A percentile compares a stretch with the other conserved stretches of the same genome.
phyloP scores from a whole-genome alignment of 306 rosid genomes.

The Cyclanthera cordifolia region DNA sequence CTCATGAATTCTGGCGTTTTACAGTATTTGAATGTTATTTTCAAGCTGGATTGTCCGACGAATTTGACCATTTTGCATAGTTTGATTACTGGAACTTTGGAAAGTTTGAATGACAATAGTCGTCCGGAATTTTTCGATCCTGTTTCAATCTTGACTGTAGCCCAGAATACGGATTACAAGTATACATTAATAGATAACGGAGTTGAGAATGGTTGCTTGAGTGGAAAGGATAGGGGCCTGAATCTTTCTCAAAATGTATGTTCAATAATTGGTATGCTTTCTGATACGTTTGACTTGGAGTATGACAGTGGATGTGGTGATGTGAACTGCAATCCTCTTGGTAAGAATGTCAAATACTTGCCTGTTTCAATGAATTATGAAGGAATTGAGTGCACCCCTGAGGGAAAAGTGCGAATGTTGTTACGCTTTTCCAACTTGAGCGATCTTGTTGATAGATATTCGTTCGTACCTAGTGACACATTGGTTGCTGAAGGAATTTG shows the following conservation, averaged over 20 bases:
- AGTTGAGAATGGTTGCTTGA: slow-evolving; percentile 28
- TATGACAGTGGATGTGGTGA: slow-evolving; percentile 41
- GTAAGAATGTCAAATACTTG: slow-evolving; percentile 24
- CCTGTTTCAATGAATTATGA: slow-evolving; percentile 34
- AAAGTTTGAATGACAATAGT: slow-evolving; percentile 34
- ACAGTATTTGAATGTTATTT: slow-evolving; percentile 27
- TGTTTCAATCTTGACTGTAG: slow-evolving; percentile 42
- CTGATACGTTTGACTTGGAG: slow-evolving; percentile 37
- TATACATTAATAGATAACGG: slow-evolving; percentile 31
- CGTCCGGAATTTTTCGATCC: slow-evolving; percentile 30
- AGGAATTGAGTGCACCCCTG: slow-evolving; percentile 30
- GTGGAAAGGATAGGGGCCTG: slow-evolving; percentile 20
- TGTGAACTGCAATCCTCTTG: slow-evolving; percentile 48
- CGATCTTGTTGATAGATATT: slow-evolving; percentile 20
- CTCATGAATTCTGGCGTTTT: slow-evolving; percentile 8
- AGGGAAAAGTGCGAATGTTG: slow-evolving; percentile 43
- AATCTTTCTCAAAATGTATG: slow-evolving; percentile 33
- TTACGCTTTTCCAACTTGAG: slow-evolving; percentile 40
- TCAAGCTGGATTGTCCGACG: slow-evolving; percentile 54
- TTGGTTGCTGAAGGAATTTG: slow-evolving; percentile 65
- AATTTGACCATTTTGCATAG: slow-evolving; percentile 25
- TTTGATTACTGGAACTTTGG: slow-evolving; percentile 58
- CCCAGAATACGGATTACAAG: slow-evolving; percentile 28
- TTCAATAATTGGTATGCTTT: slow-evolving; percentile 18
- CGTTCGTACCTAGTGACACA: slow-evolving; percentile 38